phyloP scores from a whole-genome alignment of 768 basidiomycete species.

The Amanita exitialis region DNA sequence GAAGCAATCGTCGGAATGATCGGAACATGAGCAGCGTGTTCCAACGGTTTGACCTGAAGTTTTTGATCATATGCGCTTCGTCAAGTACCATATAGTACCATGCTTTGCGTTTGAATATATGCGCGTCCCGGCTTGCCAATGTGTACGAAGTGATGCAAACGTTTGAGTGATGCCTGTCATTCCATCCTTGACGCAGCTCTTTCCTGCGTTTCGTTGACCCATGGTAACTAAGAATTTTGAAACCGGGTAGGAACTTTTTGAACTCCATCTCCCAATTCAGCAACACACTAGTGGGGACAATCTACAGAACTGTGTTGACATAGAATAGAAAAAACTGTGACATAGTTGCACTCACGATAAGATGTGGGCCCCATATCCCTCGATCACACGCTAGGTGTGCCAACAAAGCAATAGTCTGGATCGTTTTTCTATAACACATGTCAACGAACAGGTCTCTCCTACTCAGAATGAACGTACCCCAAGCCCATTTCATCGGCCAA shows the following conservation, averaged over 20 bases:
- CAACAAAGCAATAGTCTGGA: slow-evolving; percentile 90
- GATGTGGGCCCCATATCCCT: slow-evolving; percentile 88
- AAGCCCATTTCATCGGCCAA: slow-evolving; percentile 93
- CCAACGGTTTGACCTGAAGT: slow-evolving; percentile 92
- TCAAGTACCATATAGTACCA: slow-evolving; percentile 98
- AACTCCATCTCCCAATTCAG: slow-evolving; percentile 98
- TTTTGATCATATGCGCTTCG: slow-evolving; percentile 97
- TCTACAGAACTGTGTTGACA: slow-evolving; percentile 27
- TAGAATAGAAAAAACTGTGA: not conserved
- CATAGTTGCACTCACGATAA: slow-evolving; percentile 47
- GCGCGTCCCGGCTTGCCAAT: slow-evolving; percentile 82
- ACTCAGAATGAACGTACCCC: slow-evolving; percentile 48
- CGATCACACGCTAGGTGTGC: slow-evolving; percentile 88
- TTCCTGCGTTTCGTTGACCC: slow-evolving; percentile 84
- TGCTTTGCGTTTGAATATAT: slow-evolving; percentile 83
- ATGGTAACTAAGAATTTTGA: slow-evolving; percentile 82
- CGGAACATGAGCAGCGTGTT: slow-evolving; percentile 84
- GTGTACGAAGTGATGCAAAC: slow-evolving; percentile 94
- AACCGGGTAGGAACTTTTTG: slow-evolving; percentile 89
- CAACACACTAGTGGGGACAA: slow-evolving; percentile 88
- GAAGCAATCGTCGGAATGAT: slow-evolving; percentile 73
- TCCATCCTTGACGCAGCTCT: slow-evolving; percentile 86
- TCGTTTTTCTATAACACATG: slow-evolving; percentile 61
- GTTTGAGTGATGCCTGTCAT: slow-evolving; percentile 82
- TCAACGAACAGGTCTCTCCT: not conserved